Conservation (phyloP, 139 green algal genomes). For the Picochlorum costavermella region DNA sequence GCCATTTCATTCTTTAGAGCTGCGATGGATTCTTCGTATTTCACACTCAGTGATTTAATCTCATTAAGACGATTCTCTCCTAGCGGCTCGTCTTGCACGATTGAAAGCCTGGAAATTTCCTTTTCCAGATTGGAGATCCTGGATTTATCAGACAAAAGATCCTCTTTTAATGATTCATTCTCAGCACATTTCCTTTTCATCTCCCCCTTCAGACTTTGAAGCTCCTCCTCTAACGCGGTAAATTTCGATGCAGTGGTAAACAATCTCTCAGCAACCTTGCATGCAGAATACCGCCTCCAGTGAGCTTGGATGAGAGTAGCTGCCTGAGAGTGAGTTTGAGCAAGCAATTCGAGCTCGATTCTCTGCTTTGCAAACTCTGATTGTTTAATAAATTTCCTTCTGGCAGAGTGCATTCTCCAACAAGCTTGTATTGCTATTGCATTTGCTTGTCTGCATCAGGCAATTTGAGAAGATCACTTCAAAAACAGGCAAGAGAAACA, state of each 20-base stretch:
- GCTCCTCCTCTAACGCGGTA: not conserved
- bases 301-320: conserved; percentile 35
- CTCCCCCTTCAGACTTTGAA: not conserved
- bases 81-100: too few relatives aligned
- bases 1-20: too few relatives aligned
- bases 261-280: not conserved
- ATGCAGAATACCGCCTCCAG: conserved; percentile 22
- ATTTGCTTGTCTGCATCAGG: too few relatives aligned
- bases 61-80: too few relatives aligned
- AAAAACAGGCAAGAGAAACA: conserved; percentile 1
- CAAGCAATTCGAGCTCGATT: conserved; percentile 16
- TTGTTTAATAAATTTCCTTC: conserved; percentile 29
- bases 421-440: conserved; percentile 37
- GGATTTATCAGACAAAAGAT: too few relatives aligned
- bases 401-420: conserved; percentile 28
- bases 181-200: not conserved
- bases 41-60: too few relatives aligned
- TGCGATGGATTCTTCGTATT: too few relatives aligned
- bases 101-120: too few relatives aligned
- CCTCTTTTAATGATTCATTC: too few relatives aligned
- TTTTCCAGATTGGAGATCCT: too few relatives aligned
- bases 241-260: not conserved
- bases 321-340: conserved; percentile 7
- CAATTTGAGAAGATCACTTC: not conserved
- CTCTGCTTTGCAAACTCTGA: conserved; percentile 33